Base-by-base conservation (phyloP, 2,329 filamentous ascomycete genomes). In the Macrophomina tecta region DNA sequence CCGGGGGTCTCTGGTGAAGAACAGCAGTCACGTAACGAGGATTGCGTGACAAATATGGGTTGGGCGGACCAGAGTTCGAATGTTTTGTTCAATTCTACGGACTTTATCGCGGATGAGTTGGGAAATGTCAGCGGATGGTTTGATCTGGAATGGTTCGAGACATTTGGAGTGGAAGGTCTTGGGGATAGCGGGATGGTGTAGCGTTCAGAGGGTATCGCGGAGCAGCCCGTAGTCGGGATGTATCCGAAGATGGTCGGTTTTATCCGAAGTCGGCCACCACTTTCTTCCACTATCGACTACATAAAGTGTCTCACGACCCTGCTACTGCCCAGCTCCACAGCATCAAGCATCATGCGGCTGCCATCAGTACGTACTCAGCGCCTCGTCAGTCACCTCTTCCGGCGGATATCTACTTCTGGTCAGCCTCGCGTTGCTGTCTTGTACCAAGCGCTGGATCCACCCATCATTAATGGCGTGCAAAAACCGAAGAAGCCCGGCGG, bases 401-500 rank as follows among this genome's bases (percentile, higher is more conserved):
- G 53, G 8, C 56, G 56, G 1, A 36, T 8, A 2, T 38, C 49
- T 12, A 32, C 58, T 28, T 62, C 45, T 32, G 48, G n/a, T 2
- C 16, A 45, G 23, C 55, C 53, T 18, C 72, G 73, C 32, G 78
- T 85, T 2, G 83, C 83, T 4, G 76, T 85, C 0, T 71, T 85
- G 1, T 82, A 82, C 64, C 82, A 85, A 71, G 81, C 77, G 4
- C 76, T 84, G 53, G 78, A 83, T 2, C 80, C 82, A 4, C 83
- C 83, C 0, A 40, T 82, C 4, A 81, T 85, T 58, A 80, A 83
- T 64, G 82, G 82, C 1, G 78, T 82, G 3, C 75, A 74, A 16
- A 86, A 85, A 68, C 83, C 83, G 1, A 80, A 76, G 70, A 85
- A 86, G 67, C 82, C 82, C 14, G 82, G 82, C 56, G 80, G 81